These are phyloP conservation scores for Noccaea caerulescens DNA, from an alignment of 345 rosid species.

Conservation along the genomic window DNA sequence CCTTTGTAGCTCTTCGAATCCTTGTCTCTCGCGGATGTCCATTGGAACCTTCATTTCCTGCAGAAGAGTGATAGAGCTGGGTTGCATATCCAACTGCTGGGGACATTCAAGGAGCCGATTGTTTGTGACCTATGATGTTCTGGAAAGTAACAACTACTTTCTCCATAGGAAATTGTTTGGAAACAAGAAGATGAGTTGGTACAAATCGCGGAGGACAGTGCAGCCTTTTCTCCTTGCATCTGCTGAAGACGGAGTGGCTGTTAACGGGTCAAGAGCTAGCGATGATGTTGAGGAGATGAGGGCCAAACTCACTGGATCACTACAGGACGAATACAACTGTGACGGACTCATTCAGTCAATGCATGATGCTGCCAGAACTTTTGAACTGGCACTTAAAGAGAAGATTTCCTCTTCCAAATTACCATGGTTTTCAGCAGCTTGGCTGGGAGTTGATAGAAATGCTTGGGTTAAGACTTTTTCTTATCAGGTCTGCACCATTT, in stretches of 20 bases:
- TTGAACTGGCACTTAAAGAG: constrained; percentile 76
- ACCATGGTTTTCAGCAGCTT: constrained; percentile 85
- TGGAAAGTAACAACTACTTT: constrained; percentile 40
- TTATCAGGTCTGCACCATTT: constrained; percentile 69
- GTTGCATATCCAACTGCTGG: constrained; percentile 52
- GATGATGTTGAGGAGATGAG: constrained; percentile 74
- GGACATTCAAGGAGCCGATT: constrained; percentile 53
- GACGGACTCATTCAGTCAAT: constrained; percentile 82
- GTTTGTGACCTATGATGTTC: constrained; percentile 44
- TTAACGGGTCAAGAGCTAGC: constrained; percentile 62
- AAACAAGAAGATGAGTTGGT: constrained; percentile 42
- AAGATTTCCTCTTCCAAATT: constrained; percentile 57
- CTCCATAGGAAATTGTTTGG: constrained; percentile 36
- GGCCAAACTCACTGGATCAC: constrained; percentile 63
- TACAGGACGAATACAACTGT: constrained; percentile 67
- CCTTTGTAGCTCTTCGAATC: constrained; percentile 60
- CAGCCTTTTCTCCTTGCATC: constrained; percentile 54
- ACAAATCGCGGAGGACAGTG: constrained; percentile 50
- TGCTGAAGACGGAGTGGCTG: constrained; percentile 76
- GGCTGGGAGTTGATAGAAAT: constrained; percentile 84
- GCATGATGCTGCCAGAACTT: constrained; percentile 84
- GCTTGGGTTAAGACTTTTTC: constrained; percentile 89
- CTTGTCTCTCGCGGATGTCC: constrained; percentile 53
- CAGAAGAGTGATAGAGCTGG: constrained; percentile 49
- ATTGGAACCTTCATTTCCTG: constrained; percentile 45